Conservation (phyloP, 306 rosid species). For the Cucumis cinereus region DNA sequence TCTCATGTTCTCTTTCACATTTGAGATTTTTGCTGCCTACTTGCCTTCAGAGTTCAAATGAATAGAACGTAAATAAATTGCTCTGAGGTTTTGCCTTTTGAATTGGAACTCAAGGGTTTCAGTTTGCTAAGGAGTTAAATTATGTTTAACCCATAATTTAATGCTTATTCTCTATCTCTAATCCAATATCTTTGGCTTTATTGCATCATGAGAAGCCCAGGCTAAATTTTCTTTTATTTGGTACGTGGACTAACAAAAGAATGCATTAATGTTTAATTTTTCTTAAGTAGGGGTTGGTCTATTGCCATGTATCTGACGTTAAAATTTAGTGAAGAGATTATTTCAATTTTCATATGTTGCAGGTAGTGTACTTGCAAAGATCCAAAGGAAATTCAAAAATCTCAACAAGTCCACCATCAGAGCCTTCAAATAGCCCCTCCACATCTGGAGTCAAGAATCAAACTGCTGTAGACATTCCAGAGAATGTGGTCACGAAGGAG, state of each 20-base stretch:
- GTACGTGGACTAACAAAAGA: not conserved
- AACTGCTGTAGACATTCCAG: slow-evolving; percentile 41
- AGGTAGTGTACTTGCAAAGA: slow-evolving; percentile 83
- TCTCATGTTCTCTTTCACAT: not conserved
- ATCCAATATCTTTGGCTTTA: not conserved
- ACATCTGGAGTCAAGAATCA: slow-evolving; percentile 46
- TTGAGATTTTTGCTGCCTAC: not conserved
- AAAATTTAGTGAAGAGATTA: not conserved
- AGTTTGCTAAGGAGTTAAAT: not conserved
- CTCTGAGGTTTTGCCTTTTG: not conserved
- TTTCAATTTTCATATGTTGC: slow-evolving; percentile 20
- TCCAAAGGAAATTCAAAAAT: slow-evolving; percentile 49
- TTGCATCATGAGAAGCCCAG: not conserved
- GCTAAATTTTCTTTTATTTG: not conserved
- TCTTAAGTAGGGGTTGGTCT: not conserved
- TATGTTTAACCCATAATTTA: not conserved
- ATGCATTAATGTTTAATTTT: not conserved
- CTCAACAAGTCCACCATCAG: slow-evolving; percentile 18
- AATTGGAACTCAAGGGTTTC: not conserved
- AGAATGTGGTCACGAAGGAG: slow-evolving; percentile 48
- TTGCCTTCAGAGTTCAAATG: not conserved
- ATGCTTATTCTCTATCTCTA: not conserved
- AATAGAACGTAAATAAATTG: not conserved
- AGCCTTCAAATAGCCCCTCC: slow-evolving; percentile 38
- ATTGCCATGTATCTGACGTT: not conserved